A percentile compares a stretch with the other conserved stretches of the same genome.
These are phyloP conservation scores for Talaromyces sp. DNA, from an alignment of 2,329 filamentous ascomycete species.

Conservation along the genomic window DNA sequence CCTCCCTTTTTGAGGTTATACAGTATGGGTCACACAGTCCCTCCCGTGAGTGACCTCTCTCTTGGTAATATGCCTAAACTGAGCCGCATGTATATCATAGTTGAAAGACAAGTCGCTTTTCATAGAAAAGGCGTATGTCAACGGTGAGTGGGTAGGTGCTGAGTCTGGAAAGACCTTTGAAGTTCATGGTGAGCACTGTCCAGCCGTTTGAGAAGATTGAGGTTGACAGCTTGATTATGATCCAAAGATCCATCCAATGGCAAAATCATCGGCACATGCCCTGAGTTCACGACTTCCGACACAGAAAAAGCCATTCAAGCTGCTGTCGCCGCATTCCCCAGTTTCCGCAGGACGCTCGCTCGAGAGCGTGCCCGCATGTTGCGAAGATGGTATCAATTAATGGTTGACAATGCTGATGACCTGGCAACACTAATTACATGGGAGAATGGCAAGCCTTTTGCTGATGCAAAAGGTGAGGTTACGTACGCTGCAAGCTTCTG, in stretches of 20 bases:
- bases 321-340: slow-evolving; percentile 67
- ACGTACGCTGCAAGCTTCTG: slow-evolving; percentile 61
- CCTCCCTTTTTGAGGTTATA: slow-evolving; percentile 35
- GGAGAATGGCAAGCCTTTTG: slow-evolving; percentile 68
- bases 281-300: slow-evolving; percentile 76
- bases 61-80: background rate
- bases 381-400: slow-evolving; percentile 66
- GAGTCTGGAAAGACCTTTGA: slow-evolving; percentile 89
- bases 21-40: slow-evolving; percentile 44
- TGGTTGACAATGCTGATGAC: slow-evolving; percentile 65
- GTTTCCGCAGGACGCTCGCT: slow-evolving; percentile 60
- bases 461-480: slow-evolving; percentile 60
- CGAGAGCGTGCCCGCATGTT: slow-evolving; percentile 62
- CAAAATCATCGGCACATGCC: slow-evolving; percentile 74
- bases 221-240: background rate
- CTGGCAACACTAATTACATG: slow-evolving; percentile 65
- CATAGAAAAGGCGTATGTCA: slow-evolving; percentile 81
- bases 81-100: slow-evolving; percentile 43
- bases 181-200: slow-evolving; percentile 60
- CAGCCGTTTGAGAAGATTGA: background rate
- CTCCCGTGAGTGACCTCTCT: slow-evolving; percentile 34
- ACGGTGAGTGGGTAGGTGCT: slow-evolving; percentile 87
- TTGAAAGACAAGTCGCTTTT: slow-evolving; percentile 78
- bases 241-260: slow-evolving; percentile 75
- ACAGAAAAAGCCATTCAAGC: slow-evolving; percentile 78